Evolutionary conservation across 2,329 filamentous ascomycete genomes (phyloP).

Genomic region (Fusarium denticulatum): DNA sequence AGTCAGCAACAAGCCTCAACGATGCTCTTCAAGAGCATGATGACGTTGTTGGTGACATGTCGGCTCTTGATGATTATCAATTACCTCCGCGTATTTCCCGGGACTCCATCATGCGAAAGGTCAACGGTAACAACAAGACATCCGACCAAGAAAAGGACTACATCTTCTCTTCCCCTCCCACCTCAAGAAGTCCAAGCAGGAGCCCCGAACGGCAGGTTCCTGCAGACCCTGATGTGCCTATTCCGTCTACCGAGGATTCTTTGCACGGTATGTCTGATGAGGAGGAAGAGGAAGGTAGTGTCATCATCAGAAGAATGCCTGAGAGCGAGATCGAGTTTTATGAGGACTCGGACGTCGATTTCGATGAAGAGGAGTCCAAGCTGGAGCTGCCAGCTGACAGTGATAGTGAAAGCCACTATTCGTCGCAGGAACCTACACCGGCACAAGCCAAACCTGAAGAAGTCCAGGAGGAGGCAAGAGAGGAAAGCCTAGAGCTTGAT

Average conservation of each 20-base stretch:
- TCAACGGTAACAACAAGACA: conserved; percentile 72
- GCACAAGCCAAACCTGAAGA: conserved; percentile 33
- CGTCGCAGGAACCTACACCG: conserved; percentile 42
- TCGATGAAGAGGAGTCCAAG: conserved; percentile 69
- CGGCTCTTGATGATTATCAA: conserved; percentile 69
- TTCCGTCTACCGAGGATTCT: conserved; percentile 84
- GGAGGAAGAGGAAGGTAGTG: conserved; percentile 64
- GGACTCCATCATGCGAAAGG: conserved; percentile 90
- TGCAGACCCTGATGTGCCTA: conserved; percentile 87
- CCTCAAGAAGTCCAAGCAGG: conserved; percentile 54
- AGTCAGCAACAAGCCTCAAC: conserved; percentile 43
- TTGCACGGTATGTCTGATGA: conserved; percentile 59
- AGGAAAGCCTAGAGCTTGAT: conserved; percentile 2
- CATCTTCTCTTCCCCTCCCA: conserved; percentile 70
- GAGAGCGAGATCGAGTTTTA: conserved; percentile 73
- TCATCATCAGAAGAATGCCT: conserved; percentile 73
- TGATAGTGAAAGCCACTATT: conserved; percentile 53
- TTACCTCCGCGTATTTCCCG: conserved; percentile 84
- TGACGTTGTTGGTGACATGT: conserved; percentile 68
- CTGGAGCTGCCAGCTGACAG: conserved; percentile 58
- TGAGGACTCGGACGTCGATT: conserved; percentile 54
- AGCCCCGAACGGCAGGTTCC: conserved; percentile 66
- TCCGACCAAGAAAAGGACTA: conserved; percentile 70
- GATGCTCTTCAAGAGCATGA: conserved; percentile 65
- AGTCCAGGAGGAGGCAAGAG: conserved; percentile 52